Percentiles rank a stretch among this genome's conserved stretches.
Evolutionary conservation across 306 rosid genomes (phyloP).

Genomic region (Senna siamea): DNA sequence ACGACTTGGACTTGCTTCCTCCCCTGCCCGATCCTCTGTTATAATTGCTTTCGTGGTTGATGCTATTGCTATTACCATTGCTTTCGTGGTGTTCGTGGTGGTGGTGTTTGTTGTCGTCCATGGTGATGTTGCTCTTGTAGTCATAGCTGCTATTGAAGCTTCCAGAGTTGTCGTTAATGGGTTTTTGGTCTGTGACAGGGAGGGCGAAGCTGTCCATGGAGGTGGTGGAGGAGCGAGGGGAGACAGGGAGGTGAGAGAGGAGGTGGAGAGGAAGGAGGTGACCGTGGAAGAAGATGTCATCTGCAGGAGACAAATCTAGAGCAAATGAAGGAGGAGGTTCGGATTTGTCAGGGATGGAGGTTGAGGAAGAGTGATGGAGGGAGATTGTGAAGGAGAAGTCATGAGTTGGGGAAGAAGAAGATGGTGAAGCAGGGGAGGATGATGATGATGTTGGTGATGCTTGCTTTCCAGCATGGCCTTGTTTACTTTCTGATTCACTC

Average conservation of each 20-base stretch:
- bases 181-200: slow-evolving; percentile 56
- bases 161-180: slow-evolving; percentile 25
- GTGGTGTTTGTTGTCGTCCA: too few relatives aligned
- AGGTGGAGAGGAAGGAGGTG: slow-evolving; percentile 92
- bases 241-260: slow-evolving; percentile 77
- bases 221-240: slow-evolving; percentile 81
- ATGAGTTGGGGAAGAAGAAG: slow-evolving; percentile 86
- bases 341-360: too few relatives aligned
- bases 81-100: slow-evolving; percentile 3
- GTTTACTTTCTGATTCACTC: slow-evolving; percentile 29
- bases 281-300: slow-evolving; percentile 98
- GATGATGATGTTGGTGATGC: slow-evolving; percentile 41
- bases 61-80: slow-evolving; percentile 28
- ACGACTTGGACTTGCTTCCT: slow-evolving; percentile 58
- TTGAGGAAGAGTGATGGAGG: slow-evolving; percentile 66
- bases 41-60: not conserved
- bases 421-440: too few relatives aligned
- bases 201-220: slow-evolving; percentile 71
- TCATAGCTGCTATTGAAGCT: slow-evolving; percentile 39
- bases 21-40: slow-evolving; percentile 42
- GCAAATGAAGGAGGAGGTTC: slow-evolving; percentile 59
- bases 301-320: slow-evolving; percentile 89
- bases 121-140: slow-evolving; percentile 36
- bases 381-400: slow-evolving; percentile 96
- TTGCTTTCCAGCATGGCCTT: slow-evolving; percentile 36